These are phyloP conservation scores for Neurospora sp. DNA, from an alignment of 495 filamentous ascomycete genomes.

Conservation along the genomic window DNA sequence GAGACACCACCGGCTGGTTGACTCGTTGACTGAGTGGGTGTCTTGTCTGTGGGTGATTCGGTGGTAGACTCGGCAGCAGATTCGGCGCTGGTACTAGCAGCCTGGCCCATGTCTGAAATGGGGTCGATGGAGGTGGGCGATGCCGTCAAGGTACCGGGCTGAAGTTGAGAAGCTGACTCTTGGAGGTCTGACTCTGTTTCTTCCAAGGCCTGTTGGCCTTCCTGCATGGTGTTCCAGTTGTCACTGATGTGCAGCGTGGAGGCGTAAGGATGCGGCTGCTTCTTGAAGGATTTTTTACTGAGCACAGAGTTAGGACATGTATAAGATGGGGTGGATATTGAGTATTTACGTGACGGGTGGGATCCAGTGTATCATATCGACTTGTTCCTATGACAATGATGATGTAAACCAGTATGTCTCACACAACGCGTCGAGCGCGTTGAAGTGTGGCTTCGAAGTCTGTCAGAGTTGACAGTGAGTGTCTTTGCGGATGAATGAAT, in stretches of 20 bases:
- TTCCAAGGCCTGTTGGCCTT: neutral
- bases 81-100: neutral
- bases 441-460: neutral
- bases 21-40: neutral
- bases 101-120: neutral
- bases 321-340: neutral
- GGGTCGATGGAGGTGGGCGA: conserved; percentile 12
- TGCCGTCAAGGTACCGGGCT: conserved; percentile 4
- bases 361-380: neutral
- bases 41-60: neutral
- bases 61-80: neutral
- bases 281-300: neutral
- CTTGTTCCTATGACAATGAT: neutral
- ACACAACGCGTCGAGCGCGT: neutral
- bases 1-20: neutral
- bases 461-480: neutral
- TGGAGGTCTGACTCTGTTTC: neutral
- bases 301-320: neutral
- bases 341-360: neutral
- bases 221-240: neutral
- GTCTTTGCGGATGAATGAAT: neutral
- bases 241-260: neutral
- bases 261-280: neutral
- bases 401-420: neutral
- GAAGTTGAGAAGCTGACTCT: neutral